A percentile compares a stretch with the other conserved stretches of the same genome.
Conservation (phyloP, 495 filamentous ascomycete species). For the Penicillium ochrochloron region DNA sequence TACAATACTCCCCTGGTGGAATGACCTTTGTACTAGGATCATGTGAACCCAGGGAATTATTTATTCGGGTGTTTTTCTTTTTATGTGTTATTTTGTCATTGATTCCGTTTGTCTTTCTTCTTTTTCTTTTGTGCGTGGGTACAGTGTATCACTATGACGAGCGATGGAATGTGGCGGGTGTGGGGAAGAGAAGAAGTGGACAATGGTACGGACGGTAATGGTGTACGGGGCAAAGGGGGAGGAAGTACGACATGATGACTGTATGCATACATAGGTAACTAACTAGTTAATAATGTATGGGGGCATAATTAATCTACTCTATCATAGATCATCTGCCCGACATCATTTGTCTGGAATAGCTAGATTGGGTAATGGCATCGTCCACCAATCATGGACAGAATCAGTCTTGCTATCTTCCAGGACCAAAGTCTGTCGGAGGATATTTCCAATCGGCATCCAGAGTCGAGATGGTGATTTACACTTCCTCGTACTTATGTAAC, state of each 20-base stretch:
- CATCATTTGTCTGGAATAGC: too few relatives aligned
- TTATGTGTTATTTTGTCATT: background rate
- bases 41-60: background rate
- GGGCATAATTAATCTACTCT: background rate
- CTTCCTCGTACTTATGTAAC: constrained; percentile 1
- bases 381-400: background rate
- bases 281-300: background rate
- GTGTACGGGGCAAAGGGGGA: background rate
- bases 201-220: too few relatives aligned
- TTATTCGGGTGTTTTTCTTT: background rate
- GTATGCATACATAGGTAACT: background rate
- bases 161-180: background rate
- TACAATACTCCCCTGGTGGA: background rate
- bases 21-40: background rate
- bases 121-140: background rate
- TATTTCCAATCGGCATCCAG: background rate
- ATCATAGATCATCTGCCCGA: too few relatives aligned
- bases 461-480: too few relatives aligned
- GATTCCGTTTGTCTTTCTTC: background rate
- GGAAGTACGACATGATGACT: constrained; percentile 2
- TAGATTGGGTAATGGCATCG: too few relatives aligned
- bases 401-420: background rate
- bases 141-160: constrained; percentile 1
- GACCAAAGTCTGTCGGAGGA: background rate
- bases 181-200: constrained; percentile 1